Evolutionary conservation across 495 filamentous ascomycete genomes (phyloP), one percentile per base, ranked within the genome.

Genomic region (Aspergillus sparsus): DNA sequence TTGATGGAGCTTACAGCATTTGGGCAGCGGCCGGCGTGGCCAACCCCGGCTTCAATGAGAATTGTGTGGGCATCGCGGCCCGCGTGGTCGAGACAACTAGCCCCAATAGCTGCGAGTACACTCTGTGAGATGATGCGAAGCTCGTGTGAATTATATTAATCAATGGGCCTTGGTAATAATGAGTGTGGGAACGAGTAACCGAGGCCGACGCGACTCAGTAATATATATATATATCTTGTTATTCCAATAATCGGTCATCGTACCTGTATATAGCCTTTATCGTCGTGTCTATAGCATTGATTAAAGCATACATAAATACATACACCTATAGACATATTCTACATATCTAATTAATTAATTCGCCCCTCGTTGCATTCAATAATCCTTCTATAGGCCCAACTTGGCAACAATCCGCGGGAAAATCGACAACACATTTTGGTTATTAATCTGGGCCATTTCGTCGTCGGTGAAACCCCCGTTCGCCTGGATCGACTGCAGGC

Each of bases 31-130:
- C 69, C 35, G 79, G 77, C 10, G 58, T 77, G 34, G 44, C 62
- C 1, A 71, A 78, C 65, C 82, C 80, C n/a, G 80, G 53, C 11
- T 68, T 67, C 36, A 79, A 81, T 67, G 18, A 67, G 56, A 62
- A 72, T 53, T 84, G 82, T 58, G 62, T 81, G 18, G 72, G 76
- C 27, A 70, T 82, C 57, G 64, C 62, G 6, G 72, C 70, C 33
- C 73, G 70, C 16, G 71, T 77, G 6, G 58, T 70, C 35, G 63
- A 68, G 62, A 67, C 53, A 39, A 47, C 53, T 13, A 62, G 65
- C 16, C 68, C 76, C 34, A 68, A 65, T 51, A 55, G 81, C 83
- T 52, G 89, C 87, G 12, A 82, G 80, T 54, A 87, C 86, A 74
- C 91, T 85, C 11, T 39, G 37, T 46, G 21, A 27, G 21, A 3